Base-by-base conservation (phyloP, 2,329 filamentous ascomycete genomes). In the Leptographium flavum region DNA sequence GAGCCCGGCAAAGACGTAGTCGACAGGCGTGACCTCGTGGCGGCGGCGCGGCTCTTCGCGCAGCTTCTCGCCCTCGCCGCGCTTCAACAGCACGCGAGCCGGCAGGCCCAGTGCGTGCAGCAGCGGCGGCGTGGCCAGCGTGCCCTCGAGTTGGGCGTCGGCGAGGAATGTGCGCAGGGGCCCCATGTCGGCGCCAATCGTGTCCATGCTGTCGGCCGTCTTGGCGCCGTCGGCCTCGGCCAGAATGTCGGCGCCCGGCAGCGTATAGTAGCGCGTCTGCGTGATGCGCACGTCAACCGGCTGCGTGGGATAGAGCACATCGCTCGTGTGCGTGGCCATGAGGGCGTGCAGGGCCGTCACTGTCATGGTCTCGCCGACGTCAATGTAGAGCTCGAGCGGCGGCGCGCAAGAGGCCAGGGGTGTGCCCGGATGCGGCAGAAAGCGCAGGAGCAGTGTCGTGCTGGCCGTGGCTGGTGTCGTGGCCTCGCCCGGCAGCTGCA, bases 281-380 rank as follows among this genome's bases (percentile, higher is more conserved):
- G 57, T 56, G 37, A 75, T 48, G 35, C 70, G 70, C 32, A 70
- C 55, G 50, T 77, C 73, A 41, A 76, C 65, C 40, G 58, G 60
- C 28, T 64, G 58, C 0, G 53, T 46, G 1, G 73, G 72, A 4
- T 73, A 59, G 31, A 74, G 55, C 4, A 71, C 54, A 51, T 76
- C 70, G 42, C 57, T 51, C n/a, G 56, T 48, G 45, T 58, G 58
- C 1, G 56, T 55, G n/a, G 60, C 52, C 31, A 58, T 56, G 25
- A 76, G 55, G 35, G 65, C 60, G 5, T 43, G 47, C 5, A 50
- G 31, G 3, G 15, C n/a, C 7, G 37, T 9, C 14, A 48, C 21
- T 5, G 35, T 19, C 19, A 27, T 17, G 10, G 27, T 5, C 3
- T n/a, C 32, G 25, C 27, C 11, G 9, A 28, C 41, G 38, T 50